A percentile compares a stretch with the other conserved stretches of the same genome.
These are phyloP conservation scores for Aspergillus campestris DNA, from an alignment of 495 filamentous ascomycete genomes.

Conservation along the genomic window DNA sequence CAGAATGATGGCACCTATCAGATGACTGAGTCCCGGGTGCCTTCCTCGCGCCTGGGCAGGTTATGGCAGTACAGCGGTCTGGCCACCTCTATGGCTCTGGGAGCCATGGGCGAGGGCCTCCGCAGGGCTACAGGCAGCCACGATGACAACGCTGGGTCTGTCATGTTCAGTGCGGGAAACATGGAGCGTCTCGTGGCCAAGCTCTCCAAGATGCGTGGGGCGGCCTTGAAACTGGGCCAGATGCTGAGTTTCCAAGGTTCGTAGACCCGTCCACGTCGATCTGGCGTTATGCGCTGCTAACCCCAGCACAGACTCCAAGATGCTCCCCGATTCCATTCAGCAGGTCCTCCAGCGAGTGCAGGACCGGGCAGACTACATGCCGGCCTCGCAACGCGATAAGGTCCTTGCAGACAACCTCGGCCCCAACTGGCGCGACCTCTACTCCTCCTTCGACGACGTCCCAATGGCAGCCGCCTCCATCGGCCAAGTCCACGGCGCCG, in stretches of 20 bases:
- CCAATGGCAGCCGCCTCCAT: slow-evolving; percentile 97
- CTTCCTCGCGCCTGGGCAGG: slow-evolving; percentile 75
- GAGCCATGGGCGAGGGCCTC: slow-evolving; percentile 77
- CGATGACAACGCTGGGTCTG: slow-evolving; percentile 55
- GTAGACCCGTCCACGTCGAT: slow-evolving; percentile 3
- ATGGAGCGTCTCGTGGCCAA: slow-evolving; percentile 88
- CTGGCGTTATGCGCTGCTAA: neutral
- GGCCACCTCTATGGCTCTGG: slow-evolving; percentile 90
- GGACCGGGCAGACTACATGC: slow-evolving; percentile 98
- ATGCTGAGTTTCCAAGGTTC: slow-evolving; percentile 90
- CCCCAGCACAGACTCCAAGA: slow-evolving; percentile 61
- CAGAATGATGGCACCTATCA: slow-evolving; percentile 43
- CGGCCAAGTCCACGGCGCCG: slow-evolving; percentile 86
- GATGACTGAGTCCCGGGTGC: slow-evolving; percentile 83
- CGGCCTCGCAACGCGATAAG: slow-evolving; percentile 76
- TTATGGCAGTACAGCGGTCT: slow-evolving; percentile 93
- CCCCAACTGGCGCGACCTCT: slow-evolving; percentile 75
- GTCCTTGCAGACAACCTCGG: slow-evolving; percentile 76
- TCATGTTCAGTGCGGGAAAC: slow-evolving; percentile 83
- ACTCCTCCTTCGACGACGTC: slow-evolving; percentile 74
- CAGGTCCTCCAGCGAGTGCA: slow-evolving; percentile 89
- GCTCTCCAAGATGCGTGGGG: slow-evolving; percentile 91
- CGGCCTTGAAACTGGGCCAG: slow-evolving; percentile 95
- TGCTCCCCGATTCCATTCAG: slow-evolving; percentile 78
- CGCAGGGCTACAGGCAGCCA: slow-evolving; percentile 57